Base-by-base conservation (phyloP, 2,329 filamentous ascomycete genomes). In the Penicillium palitans region DNA sequence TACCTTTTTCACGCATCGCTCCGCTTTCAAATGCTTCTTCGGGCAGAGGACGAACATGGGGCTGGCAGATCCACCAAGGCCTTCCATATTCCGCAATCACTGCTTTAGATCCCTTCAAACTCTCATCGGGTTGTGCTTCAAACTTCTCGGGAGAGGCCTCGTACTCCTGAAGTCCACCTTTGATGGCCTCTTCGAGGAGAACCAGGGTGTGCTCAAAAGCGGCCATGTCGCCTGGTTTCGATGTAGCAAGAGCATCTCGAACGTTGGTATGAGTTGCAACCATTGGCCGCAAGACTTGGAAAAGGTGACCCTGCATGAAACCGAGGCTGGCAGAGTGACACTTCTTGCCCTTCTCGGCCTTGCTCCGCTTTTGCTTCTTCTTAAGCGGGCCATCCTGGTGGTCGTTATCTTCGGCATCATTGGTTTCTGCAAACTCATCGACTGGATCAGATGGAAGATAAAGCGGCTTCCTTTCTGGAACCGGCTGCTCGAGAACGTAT, bases 11-110 rank as follows among this genome's bases (percentile, higher is more conserved):
- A 57, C 82, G 84, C 73, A 96, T 82, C 2, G 90, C 88, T 0
- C 93, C 93, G 72, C 91, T 92, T 61, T 88, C 87, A 63, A 95
- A 69, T 2, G 95, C 95, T 78, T 98, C 93, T 66, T 89, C 90
- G 0, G 95, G 95, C 68, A 97, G 74, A 41, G 92, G 93, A 56
- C 93, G 81, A 7, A 97, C 84, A 68, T 96, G 90, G 4, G 93
- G 89, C 78, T 98, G 93, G 52, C 87, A 91, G 4, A 96, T 83
- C 91, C 91, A 97, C 84, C 88, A 97, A 1, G 93, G 93, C 63
- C 91, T 79, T 72, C 87, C 88, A 70, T 91, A 96, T 60, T 85
- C 80, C 55, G 83, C 84, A 27, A 95, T 86, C 0, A 89, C 87
- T 9, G 84, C 86, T 19, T 77, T 74, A 6, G 76, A 86, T 77